Base-by-base conservation (phyloP, 306 rosid species). In the Fagus crenata region DNA sequence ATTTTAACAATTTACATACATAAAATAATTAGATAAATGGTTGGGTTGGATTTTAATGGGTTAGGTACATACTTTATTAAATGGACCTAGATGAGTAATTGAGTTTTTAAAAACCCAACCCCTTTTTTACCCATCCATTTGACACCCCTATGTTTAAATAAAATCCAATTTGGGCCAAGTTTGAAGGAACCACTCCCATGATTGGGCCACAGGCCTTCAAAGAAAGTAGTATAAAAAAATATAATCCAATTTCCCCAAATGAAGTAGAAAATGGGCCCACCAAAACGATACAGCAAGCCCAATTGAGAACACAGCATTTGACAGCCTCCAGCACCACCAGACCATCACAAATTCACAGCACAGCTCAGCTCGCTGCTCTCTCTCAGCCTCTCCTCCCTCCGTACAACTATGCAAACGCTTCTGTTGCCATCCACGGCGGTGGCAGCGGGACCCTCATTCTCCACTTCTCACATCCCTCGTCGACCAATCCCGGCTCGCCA, bases 361-460 rank as follows among this genome's bases (percentile, higher is more conserved):
- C 2, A 36, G 28, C 49, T 22, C 28, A 4, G 28, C 28, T 22
- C 28, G 28, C 28, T 22, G 0, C 28, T 22, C 28, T 22, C 28
- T 22, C 28, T 22, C 28, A 22, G 28, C 69, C 8, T 55, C 56
- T 8, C 53, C 72, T 33, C 51, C 31, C 11, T 17, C 36, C 46
- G 49, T 53, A 31, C 28, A 53, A 74, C 71, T 51, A 96, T 96
- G 98, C 97, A 91, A 77, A 86, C 91, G 63, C 89, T 89, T 6
- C 86, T 90, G 28, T 75, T 84, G 80, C 93, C 93, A 88, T 89
- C 90, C 2, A 56, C 83, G 78, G 77, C 69, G 49, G 86, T 81
- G 96, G 91, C 84, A 51, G 54, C 15, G 71, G 71, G 71, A 65
- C 51, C 51, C 14, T 65, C 83, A 1, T 33, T 80, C 22, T 35